Evolutionary conservation across 1,139 yeast genomes (phyloP).

Genomic region (Komagataea norvegica): DNA sequence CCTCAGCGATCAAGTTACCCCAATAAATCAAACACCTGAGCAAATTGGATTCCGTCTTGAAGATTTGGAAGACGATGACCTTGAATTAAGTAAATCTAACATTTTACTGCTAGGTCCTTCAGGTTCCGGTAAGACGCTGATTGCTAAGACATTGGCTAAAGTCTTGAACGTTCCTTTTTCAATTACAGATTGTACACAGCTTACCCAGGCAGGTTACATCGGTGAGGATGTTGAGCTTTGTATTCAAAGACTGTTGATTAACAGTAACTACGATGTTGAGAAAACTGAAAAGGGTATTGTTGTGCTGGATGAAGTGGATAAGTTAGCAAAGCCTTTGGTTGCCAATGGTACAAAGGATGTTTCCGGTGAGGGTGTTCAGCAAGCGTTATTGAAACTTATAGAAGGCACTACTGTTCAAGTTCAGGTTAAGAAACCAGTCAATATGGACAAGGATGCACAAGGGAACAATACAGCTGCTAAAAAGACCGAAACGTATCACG

Average conservation of each 20-base stretch:
- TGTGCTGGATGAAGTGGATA: constrained; percentile 51
- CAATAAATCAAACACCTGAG: constrained; percentile 28
- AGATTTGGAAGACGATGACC: constrained; percentile 29
- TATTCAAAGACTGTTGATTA: constrained; percentile 42
- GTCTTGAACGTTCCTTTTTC: constrained; percentile 47
- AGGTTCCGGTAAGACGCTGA: constrained; percentile 50
- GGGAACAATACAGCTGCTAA: constrained; percentile 31
- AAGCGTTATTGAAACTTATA: constrained; percentile 45
- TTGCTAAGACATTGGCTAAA: constrained; percentile 47
- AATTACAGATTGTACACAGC: constrained; percentile 50
- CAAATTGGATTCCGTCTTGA: constrained; percentile 26
- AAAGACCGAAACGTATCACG: constrained; percentile 36
- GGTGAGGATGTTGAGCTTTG: constrained; percentile 55
- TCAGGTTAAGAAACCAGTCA: constrained; percentile 38
- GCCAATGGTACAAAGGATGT: constrained; percentile 46
- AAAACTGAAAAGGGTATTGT: constrained; percentile 48
- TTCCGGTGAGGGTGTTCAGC: constrained; percentile 57
- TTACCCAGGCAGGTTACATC: constrained; percentile 56
- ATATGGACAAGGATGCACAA: constrained; percentile 29
- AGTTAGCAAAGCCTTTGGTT: constrained; percentile 42
- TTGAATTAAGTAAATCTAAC: constrained; percentile 46
- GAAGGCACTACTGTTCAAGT: constrained; percentile 49
- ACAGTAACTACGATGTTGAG: constrained; percentile 43
- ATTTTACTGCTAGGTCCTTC: constrained; percentile 50
- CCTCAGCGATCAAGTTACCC: constrained; percentile 25